A percentile compares a stretch with the other conserved stretches of the same genome.
Conservation (phyloP, 768 basidiomycete species). For the Lentinula lateritia region DNA sequence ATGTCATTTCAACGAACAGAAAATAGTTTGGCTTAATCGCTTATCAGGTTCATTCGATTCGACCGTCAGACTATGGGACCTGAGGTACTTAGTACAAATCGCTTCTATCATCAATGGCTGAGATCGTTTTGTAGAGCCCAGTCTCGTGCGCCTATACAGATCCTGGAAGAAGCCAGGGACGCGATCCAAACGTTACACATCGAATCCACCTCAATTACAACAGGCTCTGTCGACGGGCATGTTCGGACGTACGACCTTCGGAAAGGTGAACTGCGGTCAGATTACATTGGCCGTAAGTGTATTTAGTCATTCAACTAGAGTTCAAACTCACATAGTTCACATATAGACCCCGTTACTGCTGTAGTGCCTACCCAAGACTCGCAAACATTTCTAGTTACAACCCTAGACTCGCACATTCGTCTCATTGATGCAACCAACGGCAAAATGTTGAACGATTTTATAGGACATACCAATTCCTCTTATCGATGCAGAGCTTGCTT, state of each 20-base stretch:
- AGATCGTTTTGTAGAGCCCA: conserved; percentile 45
- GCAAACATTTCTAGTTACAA: conserved; percentile 76
- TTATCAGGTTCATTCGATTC: conserved; percentile 83
- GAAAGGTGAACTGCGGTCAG: conserved; percentile 83
- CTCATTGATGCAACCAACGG: conserved; percentile 84
- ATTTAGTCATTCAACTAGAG: not conserved
- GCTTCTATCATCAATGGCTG: not conserved
- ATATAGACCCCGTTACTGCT: conserved; percentile 79
- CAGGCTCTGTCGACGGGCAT: conserved; percentile 89
- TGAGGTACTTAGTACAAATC: conserved; percentile 49
- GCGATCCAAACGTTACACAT: conserved; percentile 78
- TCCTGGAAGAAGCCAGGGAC: conserved; percentile 84
- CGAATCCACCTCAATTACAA: conserved; percentile 57
- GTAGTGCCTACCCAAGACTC: conserved; percentile 74
- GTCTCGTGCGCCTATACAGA: conserved; percentile 82
- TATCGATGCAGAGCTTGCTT: conserved; percentile 83
- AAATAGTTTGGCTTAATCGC: not conserved
- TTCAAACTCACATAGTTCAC: conserved; percentile 2
- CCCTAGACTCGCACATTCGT: conserved; percentile 80
- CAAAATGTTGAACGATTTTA: conserved; percentile 80
- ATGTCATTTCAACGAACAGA: not conserved
- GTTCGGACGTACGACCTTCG: conserved; percentile 93
- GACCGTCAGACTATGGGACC: conserved; percentile 88
- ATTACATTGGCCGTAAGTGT: conserved; percentile 83
- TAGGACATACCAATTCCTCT: conserved; percentile 64